phyloP scores from a whole-genome alignment of 2,329 filamentous ascomycete genomes.

The Pyrenophora graminea region DNA sequence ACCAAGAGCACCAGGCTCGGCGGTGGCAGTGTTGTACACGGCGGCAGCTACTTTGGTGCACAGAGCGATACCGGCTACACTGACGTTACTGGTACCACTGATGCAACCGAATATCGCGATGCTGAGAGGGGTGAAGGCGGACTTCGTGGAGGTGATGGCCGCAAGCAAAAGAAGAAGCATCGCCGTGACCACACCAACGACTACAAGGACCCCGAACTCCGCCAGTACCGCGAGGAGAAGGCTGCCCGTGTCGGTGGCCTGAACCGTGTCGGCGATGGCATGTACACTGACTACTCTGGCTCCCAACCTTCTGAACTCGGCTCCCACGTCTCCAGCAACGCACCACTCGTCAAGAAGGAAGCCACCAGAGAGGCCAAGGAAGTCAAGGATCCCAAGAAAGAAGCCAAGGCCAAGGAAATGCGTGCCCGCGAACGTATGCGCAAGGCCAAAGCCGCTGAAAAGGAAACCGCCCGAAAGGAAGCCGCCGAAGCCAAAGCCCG shows the following conservation, averaged over 20 bases:
- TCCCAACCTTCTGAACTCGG: constrained; percentile 65
- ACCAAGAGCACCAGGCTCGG: constrained; percentile 82
- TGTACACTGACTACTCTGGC: constrained; percentile 75
- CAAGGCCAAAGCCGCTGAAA: constrained; percentile 51
- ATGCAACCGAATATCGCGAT: constrained; percentile 48
- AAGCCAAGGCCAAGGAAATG: constrained; percentile 44
- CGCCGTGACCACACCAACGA: constrained; percentile 59
- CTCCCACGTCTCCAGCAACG: constrained; percentile 48
- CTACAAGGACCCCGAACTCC: constrained; percentile 64
- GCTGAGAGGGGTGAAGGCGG: constrained; percentile 50
- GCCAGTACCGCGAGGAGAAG: constrained; percentile 83
- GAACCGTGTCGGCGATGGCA: constrained; percentile 80
- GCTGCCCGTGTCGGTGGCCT: constrained; percentile 85
- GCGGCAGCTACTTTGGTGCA: constrained; percentile 55
- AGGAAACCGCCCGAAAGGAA: constrained; percentile 39
- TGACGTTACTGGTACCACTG: constrained; percentile 52
- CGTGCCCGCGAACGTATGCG: constrained; percentile 56
- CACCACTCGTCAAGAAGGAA: constrained; percentile 52
- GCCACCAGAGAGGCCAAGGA: constrained; percentile 19
- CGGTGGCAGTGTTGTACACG: constrained; percentile 79
- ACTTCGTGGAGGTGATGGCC: constrained; percentile 48
- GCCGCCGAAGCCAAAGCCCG: constrained; percentile 50
- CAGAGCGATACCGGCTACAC: constrained; percentile 49
- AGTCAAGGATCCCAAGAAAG: constrained; percentile 45
- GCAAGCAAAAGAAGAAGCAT: constrained; percentile 54